Evolutionary conservation across 768 basidiomycete species (phyloP), one percentile per base, ranked within the genome.

Genomic region (Hortiboletus campestris): DNA sequence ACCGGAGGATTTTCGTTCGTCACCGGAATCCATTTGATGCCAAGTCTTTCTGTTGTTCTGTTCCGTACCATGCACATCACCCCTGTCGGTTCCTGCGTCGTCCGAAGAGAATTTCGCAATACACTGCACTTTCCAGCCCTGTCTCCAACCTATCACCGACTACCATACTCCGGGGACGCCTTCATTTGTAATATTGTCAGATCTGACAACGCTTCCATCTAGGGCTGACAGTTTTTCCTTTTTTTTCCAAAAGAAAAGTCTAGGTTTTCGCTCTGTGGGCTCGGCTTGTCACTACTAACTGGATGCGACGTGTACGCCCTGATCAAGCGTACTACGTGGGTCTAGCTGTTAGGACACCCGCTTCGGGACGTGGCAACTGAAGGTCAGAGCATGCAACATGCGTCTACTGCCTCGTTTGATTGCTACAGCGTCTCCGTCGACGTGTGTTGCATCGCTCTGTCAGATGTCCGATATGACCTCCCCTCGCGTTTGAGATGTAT

Each of bases 381-480:
- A 29, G 43, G 25, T 25, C 34, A 36, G 22, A 22, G 14, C 20
- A 22, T 9, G 41, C 22, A 42, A 3, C 11, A 20, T 4, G 31
- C 29, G 36, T 29, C 22, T 5, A 20, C 38, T n/a, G 17, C 53
- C 51, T 13, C 29, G 45, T 56, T 32, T 32, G 36, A 49, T 7
- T 34, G 41, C 22, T n/a, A 50, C 36, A n/a, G n/a, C 36, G 35
- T 46, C 25, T 43, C 20, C 16, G 12, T 28, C 55, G 43, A 47
- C 58, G 41, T 51, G 55, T 19, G 41, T 53, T 48, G 28, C 52
- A 49, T 51, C 53, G 6, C 45, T 38, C 35, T n/a, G 31, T 61
- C 48, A 46, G 57, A 53, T 25, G n/a, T 40, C 38, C 44, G 50
- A 40, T 41, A 17, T 8, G 22, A 38, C 20, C 31, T 13, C n/a